Evolutionary conservation across 2,329 filamentous ascomycete genomes (phyloP), one percentile per base, ranked within the genome.

Genomic region (Neonectria ditissima): DNA sequence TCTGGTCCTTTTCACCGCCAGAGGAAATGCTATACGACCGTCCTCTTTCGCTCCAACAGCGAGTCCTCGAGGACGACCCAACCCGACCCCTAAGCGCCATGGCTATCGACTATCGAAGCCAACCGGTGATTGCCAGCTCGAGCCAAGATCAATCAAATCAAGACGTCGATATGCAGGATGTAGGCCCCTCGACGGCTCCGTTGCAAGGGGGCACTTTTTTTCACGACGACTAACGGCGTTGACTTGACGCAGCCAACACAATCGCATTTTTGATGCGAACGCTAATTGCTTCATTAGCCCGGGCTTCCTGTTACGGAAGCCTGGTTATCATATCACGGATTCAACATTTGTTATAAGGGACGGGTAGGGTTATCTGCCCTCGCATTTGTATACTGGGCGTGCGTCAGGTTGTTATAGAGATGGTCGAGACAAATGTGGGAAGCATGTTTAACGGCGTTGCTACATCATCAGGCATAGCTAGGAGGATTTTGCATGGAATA

Each of bases 1-100:
- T 97, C 4, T 97, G 94, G 93, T 95, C 92, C 10, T 97, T 97
- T 77, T 94, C 95, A 4, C 94, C 95, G 14, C 93, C 93, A 0
- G 91, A 93, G 62, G 92, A 93, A 55, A 81, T 83, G 62, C 81
- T 85, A 22, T 84, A 82, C 63, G 87, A 89, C 54, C 79, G 82
- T 10, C 82, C 84, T 1, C 74, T 83, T n/a, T 83, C 83, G 34
- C 76, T 86, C 43, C 80, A 84, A 55, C 82, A 85, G 59, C 78
- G 81, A 41, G 74, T 80, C 2, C 71, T 83, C 16, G 83, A 87
- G 53, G 77, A 82, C 37, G 74, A 81, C 6, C 80, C 83, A 0
- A 78, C 76, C 55, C 80, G 84, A n/a, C 83, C 86, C 2, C 68
- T 84, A 68, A 88, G 84, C 60, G 84, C 85, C 4, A 80, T 84